Percentiles rank a stretch among this genome's conserved stretches.
Conservation (phyloP, 257 asterid genomes). For the Petunia axillaris region DNA sequence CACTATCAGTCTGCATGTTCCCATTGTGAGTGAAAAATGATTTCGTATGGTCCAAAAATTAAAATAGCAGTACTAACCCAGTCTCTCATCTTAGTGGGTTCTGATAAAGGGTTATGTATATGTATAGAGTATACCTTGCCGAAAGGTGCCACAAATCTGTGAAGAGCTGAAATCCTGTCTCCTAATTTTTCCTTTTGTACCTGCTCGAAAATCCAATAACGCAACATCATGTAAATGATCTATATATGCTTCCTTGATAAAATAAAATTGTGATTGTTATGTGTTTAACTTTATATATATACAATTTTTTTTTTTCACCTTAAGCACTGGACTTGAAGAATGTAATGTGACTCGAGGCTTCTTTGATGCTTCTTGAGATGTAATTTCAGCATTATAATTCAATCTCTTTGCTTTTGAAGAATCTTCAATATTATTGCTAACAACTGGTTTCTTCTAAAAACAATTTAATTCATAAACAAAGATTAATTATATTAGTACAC, state of each 20-base stretch:
- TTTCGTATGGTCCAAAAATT: conserved; percentile 27
- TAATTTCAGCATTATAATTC: not conserved
- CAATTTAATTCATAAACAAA: not conserved
- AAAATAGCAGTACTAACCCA: conserved; percentile 3
- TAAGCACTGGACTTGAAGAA: conserved; percentile 34
- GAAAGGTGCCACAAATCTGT: conserved; percentile 49
- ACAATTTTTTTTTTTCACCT: conserved; percentile 27
- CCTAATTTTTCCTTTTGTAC: conserved; percentile 44
- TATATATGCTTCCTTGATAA: not conserved
- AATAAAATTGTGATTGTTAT: not conserved
- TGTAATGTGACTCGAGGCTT: conserved; percentile 33
- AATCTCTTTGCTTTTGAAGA: conserved; percentile 27
- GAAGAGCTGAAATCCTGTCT: conserved; percentile 49
- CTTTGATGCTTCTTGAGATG: conserved; percentile 30
- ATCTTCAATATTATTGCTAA: not conserved
- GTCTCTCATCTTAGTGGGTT: conserved; percentile 29
- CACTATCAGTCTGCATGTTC: conserved; percentile 46
- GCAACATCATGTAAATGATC: not conserved
- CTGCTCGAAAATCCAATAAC: conserved; percentile 17
- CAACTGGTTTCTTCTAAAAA: not conserved
- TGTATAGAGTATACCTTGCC: conserved; percentile 38
- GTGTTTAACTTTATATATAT: not conserved
- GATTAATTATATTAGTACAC: not conserved
- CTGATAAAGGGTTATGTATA: not conserved
- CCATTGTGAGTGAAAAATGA: not conserved